phyloP scores from a whole-genome alignment of 768 basidiomycete genomes.

The Pleurotus eryngii region DNA sequence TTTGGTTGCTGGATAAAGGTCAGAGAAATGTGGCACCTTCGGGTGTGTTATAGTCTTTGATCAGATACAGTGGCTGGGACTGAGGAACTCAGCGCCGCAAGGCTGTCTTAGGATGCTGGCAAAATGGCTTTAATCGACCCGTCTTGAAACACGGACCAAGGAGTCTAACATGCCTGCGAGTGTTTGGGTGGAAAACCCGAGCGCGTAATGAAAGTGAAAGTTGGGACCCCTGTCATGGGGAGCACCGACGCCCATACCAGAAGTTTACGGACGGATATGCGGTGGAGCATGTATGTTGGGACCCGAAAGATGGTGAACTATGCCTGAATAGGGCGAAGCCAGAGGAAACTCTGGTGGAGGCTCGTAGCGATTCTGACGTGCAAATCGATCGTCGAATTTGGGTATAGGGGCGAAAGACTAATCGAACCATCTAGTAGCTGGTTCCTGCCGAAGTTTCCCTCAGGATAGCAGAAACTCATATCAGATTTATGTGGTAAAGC shows the following conservation, averaged over 20 bases:
- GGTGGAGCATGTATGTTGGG: conserved; percentile 83
- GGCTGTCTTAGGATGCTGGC: no score
- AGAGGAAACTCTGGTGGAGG: conserved; percentile 97
- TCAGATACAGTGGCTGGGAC: no score
- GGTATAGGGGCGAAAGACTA: conserved; percentile 96
- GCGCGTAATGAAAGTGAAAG: no score
- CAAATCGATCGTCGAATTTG: conserved; percentile 95
- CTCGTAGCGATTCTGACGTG: conserved; percentile 95
- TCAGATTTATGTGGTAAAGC: conserved; percentile 71
- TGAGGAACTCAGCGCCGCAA: no score
- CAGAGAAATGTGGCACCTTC: no score
- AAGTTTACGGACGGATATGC: conserved; percentile 68
- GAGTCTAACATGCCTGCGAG: no score
- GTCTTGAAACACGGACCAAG: no score
- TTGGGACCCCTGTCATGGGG: conserved; percentile 61
- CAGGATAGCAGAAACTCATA: conserved; percentile 53
- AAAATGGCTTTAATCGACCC: no score
- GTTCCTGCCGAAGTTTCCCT: conserved; percentile 90
- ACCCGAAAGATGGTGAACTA: conserved; percentile 92
- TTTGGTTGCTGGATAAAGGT: no score
- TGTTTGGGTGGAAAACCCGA: no score
- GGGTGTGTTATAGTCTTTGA: no score
- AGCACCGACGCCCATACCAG: conserved; percentile 70
- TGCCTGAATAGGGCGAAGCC: conserved; percentile 88
- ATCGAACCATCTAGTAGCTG: conserved; percentile 94